Percentiles rank a stretch among this genome's conserved stretches.
phyloP scores from a whole-genome alignment of 192 early-diverging fungal genomes.

The Coemansia furcata region DNA sequence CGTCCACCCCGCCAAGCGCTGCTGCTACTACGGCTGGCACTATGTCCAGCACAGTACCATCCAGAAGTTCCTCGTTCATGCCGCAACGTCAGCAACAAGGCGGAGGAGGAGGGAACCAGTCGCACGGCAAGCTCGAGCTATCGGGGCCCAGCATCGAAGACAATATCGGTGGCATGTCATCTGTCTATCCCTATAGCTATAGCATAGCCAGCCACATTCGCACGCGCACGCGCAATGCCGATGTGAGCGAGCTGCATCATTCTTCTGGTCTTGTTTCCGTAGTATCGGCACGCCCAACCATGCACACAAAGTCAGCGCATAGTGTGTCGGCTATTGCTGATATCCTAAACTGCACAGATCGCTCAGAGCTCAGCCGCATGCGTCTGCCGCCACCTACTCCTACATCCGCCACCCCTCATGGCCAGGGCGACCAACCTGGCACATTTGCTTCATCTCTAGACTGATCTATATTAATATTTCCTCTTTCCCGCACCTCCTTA shows the following conservation, averaged over 20 bases:
- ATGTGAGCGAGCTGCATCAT: conserved; percentile 4
- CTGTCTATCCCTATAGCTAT: conserved; percentile 50
- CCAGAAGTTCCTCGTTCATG: conserved; percentile 14
- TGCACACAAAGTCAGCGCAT: conserved; percentile 46
- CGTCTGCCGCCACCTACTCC: conserved; percentile 51
- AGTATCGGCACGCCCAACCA: conserved; percentile 15
- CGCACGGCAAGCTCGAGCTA: conserved; percentile 14
- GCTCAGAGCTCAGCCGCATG: conserved; percentile 51
- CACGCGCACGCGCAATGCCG: conserved; percentile 27
- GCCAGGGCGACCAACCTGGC: conserved; percentile 26
- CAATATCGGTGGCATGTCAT: conserved; percentile 40
- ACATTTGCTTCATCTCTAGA: conserved; percentile 30
- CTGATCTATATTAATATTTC: neutral
- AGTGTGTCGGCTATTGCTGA: conserved; percentile 53
- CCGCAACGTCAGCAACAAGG: conserved; percentile 1
- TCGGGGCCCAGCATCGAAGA: conserved; percentile 41
- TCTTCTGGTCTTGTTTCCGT: conserved; percentile 8
- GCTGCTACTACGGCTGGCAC: conserved; percentile 13
- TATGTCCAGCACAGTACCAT: conserved; percentile 19
- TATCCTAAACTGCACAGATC: conserved; percentile 53
- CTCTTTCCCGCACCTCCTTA: too few species aligned
- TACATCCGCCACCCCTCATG: conserved; percentile 22
- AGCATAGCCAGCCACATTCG: conserved; percentile 53
- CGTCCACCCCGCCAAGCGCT: neutral
- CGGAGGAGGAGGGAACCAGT: neutral